Evolutionary conservation across 768 basidiomycete species (phyloP), one percentile per base, ranked within the genome.

Genomic region (Filobasidium floriforme): DNA sequence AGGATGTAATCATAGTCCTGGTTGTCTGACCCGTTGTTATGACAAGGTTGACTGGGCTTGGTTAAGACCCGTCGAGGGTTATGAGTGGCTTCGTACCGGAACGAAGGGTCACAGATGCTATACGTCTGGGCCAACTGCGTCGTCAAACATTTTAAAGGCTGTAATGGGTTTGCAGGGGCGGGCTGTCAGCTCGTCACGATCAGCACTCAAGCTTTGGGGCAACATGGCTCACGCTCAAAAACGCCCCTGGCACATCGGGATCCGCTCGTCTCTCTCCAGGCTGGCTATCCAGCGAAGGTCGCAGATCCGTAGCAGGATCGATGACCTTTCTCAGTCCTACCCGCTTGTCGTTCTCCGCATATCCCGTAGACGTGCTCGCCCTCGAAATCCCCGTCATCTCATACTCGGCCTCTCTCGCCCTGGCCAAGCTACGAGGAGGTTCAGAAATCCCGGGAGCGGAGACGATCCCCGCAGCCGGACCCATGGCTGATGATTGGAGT

Each of bases 1-100:
- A 99, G 85, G 73, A 99, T 98, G 75, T 99, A 99, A 77, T 99
- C 96, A 73, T 92, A 94, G 78, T 99, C 96, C 73, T 98, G 94
- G 73, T 99, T 99, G 80, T 99, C 96, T 71, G 87, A 96, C 1
- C 94, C 94, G 67, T 97, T 93, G 78, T 99, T 99, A 77, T 94
- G 89, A 0, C 85, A 84, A 0, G 92, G 90, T 77, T 96, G 96
- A 81, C 90, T 92, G 22, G 96, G 96, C 78, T 99, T 99, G 26
- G 96, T 99, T 66, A 99, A 83, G 19, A 99, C 96, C 60, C 96
- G 86, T 59, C 96, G 85, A 7, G 96, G 96, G 80, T 99, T 99
- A 78, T 90, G 89, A 1, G 89, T 81, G 1, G 89, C 89, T 79
- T 98, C 96, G 77, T 99, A 99, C 75, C 88, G 85, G 83, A 97